Evolutionary conservation across 208 protist species (phyloP).

Genomic region (Acanthamoeba royreba): DNA sequence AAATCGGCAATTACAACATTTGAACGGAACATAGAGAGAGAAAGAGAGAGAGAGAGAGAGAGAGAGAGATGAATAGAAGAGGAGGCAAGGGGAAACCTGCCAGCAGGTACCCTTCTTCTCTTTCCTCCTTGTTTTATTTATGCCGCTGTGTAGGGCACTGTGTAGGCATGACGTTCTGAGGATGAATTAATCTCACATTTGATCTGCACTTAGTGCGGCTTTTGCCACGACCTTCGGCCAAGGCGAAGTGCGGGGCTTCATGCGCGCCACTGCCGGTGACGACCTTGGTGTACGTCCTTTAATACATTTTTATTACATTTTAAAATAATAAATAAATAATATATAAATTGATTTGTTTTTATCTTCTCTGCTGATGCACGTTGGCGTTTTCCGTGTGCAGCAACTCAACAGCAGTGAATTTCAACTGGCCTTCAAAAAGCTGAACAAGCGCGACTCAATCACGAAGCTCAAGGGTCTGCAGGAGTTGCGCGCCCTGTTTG

Average conservation of each 20-base stretch:
- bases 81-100: not conserved
- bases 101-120: not conserved
- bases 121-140: not conserved
- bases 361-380: not conserved
- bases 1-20: not conserved
- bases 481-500: slow-evolving; percentile 16
- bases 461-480: slow-evolving; percentile 51
- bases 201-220: not conserved
- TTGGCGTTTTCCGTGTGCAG: not conserved
- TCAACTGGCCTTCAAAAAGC: slow-evolving; percentile 46
- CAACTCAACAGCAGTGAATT: slow-evolving; percentile 25
- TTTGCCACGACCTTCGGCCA: not conserved
- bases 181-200: not conserved
- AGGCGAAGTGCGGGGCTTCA: slow-evolving; percentile 29
- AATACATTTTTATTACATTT: not conserved
- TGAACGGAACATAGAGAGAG: no score
- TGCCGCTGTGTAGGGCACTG: not conserved
- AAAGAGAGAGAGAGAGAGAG: no score
- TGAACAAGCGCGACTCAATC: slow-evolving; percentile 15
- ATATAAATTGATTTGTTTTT: not conserved
- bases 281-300: not conserved
- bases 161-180: no score
- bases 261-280: not conserved
- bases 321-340: not conserved
- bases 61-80: not conserved